Percentiles rank a stretch among this genome's conserved stretches.
Evolutionary conservation across 441 rosid species (phyloP).

Genomic region (Raphanus hybrid): DNA sequence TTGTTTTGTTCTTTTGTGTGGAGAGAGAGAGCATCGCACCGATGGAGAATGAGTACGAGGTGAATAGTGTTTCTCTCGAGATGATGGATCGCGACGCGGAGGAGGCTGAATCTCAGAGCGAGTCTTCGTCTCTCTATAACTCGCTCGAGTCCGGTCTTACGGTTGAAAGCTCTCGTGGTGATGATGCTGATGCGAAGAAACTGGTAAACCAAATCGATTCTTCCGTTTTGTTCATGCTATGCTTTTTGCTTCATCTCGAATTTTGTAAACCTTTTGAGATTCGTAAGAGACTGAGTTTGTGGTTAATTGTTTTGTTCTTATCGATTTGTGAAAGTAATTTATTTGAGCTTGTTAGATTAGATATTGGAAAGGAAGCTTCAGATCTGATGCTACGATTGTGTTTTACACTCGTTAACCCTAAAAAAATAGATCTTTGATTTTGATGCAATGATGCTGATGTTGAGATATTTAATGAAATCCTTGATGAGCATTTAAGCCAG

Average conservation of each 20-base stretch:
- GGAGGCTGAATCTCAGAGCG: constrained; percentile 31
- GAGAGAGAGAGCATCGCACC: not conserved
- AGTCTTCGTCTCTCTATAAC: constrained; percentile 39
- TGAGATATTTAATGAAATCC: not conserved
- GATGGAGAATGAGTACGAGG: constrained; percentile 37
- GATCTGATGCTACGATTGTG: constrained; percentile 25
- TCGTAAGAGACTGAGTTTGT: not conserved
- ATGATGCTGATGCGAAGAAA: constrained; percentile 30
- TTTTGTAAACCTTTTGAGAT: not conserved
- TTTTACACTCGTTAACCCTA: not conserved
- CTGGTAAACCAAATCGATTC: constrained; percentile 39
- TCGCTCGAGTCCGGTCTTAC: constrained; percentile 55
- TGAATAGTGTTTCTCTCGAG: constrained; percentile 27
- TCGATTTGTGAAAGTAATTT: constrained; percentile 17
- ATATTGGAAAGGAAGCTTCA: constrained; percentile 17
- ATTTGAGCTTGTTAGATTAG: not conserved
- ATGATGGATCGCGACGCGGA: constrained; percentile 6
- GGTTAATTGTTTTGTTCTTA: not conserved
- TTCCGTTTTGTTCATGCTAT: not conserved
- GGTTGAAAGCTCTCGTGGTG: constrained; percentile 39
- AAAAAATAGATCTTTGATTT: not conserved
- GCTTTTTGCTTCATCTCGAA: not conserved
- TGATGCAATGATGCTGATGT: too few species aligned
- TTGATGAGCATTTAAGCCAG: not conserved
- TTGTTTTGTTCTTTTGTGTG: not conserved